Conservation (phyloP, 139 green algal species). For the Gonium pectorale region DNA sequence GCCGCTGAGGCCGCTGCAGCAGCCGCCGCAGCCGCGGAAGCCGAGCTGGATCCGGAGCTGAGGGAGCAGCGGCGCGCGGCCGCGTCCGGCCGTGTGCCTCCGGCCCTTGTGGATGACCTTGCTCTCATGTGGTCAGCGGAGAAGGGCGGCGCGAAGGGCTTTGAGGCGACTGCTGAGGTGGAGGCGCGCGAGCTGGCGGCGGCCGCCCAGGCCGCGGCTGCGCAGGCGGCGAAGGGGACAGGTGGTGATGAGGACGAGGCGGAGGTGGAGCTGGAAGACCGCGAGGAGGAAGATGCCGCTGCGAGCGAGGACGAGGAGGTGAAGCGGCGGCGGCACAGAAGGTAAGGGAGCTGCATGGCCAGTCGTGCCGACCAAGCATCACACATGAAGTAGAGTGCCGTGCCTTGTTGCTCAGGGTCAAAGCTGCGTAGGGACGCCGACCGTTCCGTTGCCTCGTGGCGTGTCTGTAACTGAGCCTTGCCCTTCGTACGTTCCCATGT, state of each 20-base stretch:
- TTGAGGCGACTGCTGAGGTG: neutral
- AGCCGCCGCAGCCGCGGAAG: neutral
- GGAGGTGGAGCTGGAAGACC: neutral
- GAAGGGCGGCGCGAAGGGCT: neutral
- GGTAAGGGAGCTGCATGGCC: neutral
- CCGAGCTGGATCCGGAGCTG: conserved; percentile 6
- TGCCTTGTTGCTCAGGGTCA: too few relatives aligned
- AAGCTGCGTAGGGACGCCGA: too few relatives aligned
- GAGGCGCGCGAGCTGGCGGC: neutral
- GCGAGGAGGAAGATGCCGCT: neutral
- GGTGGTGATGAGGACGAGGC: neutral
- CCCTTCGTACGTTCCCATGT: too few relatives aligned
- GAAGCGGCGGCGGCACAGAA: neutral
- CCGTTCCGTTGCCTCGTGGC: too few relatives aligned
- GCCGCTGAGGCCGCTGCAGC: neutral
- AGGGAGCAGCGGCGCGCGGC: conserved; percentile 33
- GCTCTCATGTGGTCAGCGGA: conserved; percentile 7
- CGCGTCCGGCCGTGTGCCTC: conserved; percentile 3
- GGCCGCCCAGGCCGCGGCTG: neutral
- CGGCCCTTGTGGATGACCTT: conserved; percentile 16
- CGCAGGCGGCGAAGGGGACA: neutral
- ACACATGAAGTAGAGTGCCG: too few relatives aligned
- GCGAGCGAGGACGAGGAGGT: neutral
- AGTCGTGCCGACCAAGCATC: too few relatives aligned
- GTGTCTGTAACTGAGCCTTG: too few relatives aligned